Base-by-base conservation (phyloP, 108 stramenopile genomes). In the Cyclotella kingstonii region DNA sequence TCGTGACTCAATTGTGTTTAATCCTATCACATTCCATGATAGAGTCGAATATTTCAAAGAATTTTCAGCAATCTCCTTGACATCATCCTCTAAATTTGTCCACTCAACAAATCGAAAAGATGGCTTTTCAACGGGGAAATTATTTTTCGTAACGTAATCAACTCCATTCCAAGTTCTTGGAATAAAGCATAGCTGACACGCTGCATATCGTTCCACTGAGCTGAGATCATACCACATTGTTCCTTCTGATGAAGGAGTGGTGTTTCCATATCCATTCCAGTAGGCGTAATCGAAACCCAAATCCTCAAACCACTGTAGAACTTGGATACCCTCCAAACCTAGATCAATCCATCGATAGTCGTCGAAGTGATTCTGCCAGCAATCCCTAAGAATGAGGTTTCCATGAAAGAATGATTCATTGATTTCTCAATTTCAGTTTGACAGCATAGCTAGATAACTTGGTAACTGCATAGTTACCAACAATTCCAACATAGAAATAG, bases 1-100 rank as follows among this genome's bases (percentile, higher is more conserved):
- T 19, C 63, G 52, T 7, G 33, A 26, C 31, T 75, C 73, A 8
- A 49, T 28, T 7, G 26, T 21, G 43, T 29, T 35, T 35, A 75
- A 41, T 27, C 65, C 73, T 6, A 61, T 14, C n/a, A 67, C 59
- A 44, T 75, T 75, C 73, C 73, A 75, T 8, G 60, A 46, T n/a
- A 67, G 39, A 31, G 60, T 44, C 8, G 47, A 36, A 33, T 75
- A 75, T 35, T 54, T 54, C 5, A 67, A 54, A 1, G 49, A 25
- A 10, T 48, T 10, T 22, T 61, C 53, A 14, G 56, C 54, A 0
- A 42, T 42, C 15, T 42, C 53, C 18, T 31, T 50, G 23, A 41
- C 12, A 3, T 42, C 60, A 0, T 60, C 53, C 35, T 55, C 46
- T 45, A 75, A 39, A 3, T 29, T n/a, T 10, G 18, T 23, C 73